Base-by-base conservation (phyloP, 164 flowering plant genomes). In the Nymphaea thermarum region DNA sequence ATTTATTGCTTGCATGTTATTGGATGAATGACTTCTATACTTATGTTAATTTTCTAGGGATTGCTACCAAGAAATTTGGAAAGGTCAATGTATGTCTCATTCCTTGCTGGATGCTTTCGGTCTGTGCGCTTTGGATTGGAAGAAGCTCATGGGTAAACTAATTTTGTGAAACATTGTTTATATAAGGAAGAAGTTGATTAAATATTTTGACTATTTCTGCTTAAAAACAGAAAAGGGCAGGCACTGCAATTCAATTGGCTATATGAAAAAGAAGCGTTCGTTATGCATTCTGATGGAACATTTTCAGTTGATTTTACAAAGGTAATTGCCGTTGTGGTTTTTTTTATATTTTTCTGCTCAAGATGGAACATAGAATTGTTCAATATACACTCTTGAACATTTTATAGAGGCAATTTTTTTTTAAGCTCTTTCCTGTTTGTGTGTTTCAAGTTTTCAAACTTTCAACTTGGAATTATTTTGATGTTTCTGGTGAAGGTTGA, bases 221-320 rank as follows among this genome's bases (percentile, higher is more conserved):
- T 63, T 67, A 53, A 71, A 67, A 65, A 17, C 86, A 93, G 98
- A 17, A 93, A 93, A 82, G 98, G 98, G 53, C 96, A 89, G 77
- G 98, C 98, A 14, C 71, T 93, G 78, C 96, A 90, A 78, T 93
- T 93, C 63, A 93, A 93, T 75, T 93, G 93, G 89, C 77, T 90
- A 69, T 85, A 83, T 66, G 93, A 90, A 77, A 89, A 87, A 75
- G 96, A 85, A 68, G 97, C 94, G 64, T 85, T 93, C 71, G 60
- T 82, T 68, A 69, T 83, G 75, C 86, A 86, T 67, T 68, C 73
- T 5, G 86, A 90, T 77, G 87, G 82, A 60, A 89, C 81, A 47
- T 90, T 90, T 77, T 85, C 87, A 47, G 94, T 93, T 65, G 78
- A 93, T 81, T 93, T 93, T 74, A 71, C 78, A 5, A 80, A 90